A percentile compares a stretch with the other conserved stretches of the same genome.
phyloP scores from a whole-genome alignment of 139 green algal genomes.

The Axilococcus clingmanii region DNA sequence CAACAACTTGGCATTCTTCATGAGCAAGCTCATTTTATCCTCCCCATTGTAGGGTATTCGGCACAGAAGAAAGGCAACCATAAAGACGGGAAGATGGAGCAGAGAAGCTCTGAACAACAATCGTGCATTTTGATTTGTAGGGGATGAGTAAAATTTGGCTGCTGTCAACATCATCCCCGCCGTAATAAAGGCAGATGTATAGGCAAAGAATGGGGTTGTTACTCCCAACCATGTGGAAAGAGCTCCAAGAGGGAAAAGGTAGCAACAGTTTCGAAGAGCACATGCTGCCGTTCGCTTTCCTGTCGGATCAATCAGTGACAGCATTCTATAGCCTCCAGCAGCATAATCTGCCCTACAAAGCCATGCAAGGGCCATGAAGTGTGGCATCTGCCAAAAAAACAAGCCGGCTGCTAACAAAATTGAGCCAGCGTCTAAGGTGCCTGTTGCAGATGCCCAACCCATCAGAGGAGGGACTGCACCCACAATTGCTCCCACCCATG shows the following conservation, averaged over 20 bases:
- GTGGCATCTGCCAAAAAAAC: conserved; percentile 96
- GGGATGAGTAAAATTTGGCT: conserved; percentile 56
- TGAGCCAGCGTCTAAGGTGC: conserved; percentile 39
- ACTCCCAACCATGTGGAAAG: conserved; percentile 49
- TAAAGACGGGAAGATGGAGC: conserved; percentile 83
- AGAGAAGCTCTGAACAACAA: conserved; percentile 80
- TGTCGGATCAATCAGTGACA: conserved; percentile 72
- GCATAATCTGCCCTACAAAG: conserved; percentile 86
- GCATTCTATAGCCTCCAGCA: conserved; percentile 78
- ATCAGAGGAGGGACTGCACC: conserved; percentile 96
- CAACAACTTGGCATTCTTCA: conserved; percentile 13
- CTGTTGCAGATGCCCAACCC: conserved; percentile 81
- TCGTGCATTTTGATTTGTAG: conserved; percentile 47
- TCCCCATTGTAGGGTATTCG: conserved; percentile 47
- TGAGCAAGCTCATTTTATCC: conserved; percentile 12
- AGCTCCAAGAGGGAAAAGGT: conserved; percentile 77
- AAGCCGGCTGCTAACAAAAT: conserved; percentile 71
- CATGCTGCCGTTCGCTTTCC: conserved; percentile 70
- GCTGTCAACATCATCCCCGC: conserved; percentile 52
- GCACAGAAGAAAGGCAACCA: conserved; percentile 73
- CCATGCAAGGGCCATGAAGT: conserved; percentile 97
- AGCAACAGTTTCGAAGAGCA: conserved; percentile 79
- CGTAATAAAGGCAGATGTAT: conserved; percentile 54
- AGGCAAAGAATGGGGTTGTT: conserved; percentile 63
- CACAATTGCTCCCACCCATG: conserved; percentile 95